Percentiles rank a stretch among this genome's conserved stretches.
phyloP scores from a whole-genome alignment of 2,329 filamentous ascomycete species.

The Monosporascus sp. region DNA sequence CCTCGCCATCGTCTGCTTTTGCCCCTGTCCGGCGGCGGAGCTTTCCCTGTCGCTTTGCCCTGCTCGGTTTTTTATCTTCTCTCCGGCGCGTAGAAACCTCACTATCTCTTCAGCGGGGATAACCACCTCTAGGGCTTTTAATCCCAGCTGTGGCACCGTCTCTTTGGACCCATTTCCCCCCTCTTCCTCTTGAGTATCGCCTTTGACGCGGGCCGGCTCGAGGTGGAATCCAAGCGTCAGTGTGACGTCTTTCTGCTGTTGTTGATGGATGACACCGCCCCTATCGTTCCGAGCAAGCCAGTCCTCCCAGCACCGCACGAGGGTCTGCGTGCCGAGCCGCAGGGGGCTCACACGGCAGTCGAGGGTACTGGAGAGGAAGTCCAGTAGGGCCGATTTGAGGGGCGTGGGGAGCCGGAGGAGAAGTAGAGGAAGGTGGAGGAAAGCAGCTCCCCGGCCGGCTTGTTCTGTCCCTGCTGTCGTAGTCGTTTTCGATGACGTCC shows the following conservation, averaged over 20 bases:
- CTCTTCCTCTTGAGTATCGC: constrained; percentile 4
- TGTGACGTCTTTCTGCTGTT: constrained; percentile 39
- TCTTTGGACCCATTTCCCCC: not conserved
- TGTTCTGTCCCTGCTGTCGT: not conserved
- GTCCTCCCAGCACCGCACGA: constrained; percentile 45
- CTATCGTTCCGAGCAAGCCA: constrained; percentile 41
- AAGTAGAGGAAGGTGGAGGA: constrained; percentile 46
- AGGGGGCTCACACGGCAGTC: constrained; percentile 51
- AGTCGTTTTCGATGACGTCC: constrained; percentile 16
- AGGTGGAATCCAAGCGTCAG: constrained; percentile 48
- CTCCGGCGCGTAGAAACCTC: constrained; percentile 40
- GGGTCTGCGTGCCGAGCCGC: constrained; percentile 43
- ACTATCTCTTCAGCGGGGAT: constrained; percentile 43
- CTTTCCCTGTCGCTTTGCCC: not conserved
- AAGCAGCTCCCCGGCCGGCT: constrained; percentile 18
- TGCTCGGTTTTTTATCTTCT: constrained; percentile 8
- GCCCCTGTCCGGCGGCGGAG: too few relatives aligned
- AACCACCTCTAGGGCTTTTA: constrained; percentile 46
- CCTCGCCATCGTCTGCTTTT: too few relatives aligned
- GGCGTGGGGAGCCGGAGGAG: constrained; percentile 51
- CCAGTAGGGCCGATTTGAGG: constrained; percentile 42
- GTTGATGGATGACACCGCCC: constrained; percentile 21
- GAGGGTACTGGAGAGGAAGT: constrained; percentile 49
- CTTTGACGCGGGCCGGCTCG: constrained; percentile 21
- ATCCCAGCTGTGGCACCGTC: constrained; percentile 19